Evolutionary conservation across 495 filamentous ascomycete genomes (phyloP).

Genomic region (Trichoderma virens): DNA sequence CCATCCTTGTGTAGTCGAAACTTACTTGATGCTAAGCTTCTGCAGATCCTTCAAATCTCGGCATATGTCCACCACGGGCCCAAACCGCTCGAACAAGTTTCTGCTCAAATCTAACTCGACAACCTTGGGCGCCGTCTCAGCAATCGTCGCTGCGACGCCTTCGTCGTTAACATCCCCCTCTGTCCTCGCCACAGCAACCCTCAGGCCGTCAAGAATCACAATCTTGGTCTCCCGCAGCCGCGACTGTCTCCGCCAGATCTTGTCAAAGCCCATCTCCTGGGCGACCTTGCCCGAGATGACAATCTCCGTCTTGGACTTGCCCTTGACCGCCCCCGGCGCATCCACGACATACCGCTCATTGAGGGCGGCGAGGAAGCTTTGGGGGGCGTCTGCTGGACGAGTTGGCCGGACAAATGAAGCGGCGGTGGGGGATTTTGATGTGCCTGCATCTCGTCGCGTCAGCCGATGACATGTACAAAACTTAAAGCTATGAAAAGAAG

Average conservation of each 20-base stretch:
- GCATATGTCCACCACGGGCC: conserved; percentile 62
- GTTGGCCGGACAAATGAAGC: conserved; percentile 83
- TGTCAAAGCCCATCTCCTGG: conserved; percentile 94
- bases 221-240: conserved; percentile 68
- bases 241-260: conserved; percentile 72
- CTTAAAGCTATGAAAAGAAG: background rate
- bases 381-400: conserved; percentile 55
- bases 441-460: conserved; percentile 37
- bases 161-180: conserved; percentile 25
- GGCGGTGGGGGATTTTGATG: conserved; percentile 55
- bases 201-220: conserved; percentile 71
- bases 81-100: conserved; percentile 65
- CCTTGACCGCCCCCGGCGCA: conserved; percentile 21
- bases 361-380: conserved; percentile 72
- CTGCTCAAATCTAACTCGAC: conserved; percentile 79
- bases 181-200: conserved; percentile 40
- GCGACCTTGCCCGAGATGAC: conserved; percentile 75
- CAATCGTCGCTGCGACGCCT: conserved; percentile 22
- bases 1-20: background rate
- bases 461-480: background rate
- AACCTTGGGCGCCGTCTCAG: conserved; percentile 53
- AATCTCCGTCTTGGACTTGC: conserved; percentile 39
- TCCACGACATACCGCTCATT: conserved; percentile 73
- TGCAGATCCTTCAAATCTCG: conserved; percentile 52
- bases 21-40: conserved; percentile 62